phyloP scores from a whole-genome alignment of 2,329 filamentous ascomycete species.

The Boeremia exigua region DNA sequence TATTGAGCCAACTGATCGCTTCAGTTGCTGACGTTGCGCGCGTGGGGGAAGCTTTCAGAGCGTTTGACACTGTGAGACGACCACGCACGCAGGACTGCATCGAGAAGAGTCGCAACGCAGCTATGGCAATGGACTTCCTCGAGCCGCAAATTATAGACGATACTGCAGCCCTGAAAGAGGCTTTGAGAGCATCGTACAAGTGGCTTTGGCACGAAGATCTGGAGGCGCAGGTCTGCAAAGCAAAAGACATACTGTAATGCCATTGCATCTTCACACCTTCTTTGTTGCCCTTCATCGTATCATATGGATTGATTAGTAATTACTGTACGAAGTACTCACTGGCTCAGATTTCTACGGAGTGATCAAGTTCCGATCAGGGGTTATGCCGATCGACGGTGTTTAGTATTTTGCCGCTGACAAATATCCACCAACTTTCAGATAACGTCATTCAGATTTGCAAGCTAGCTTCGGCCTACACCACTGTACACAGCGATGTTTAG shows the following conservation, averaged over 20 bases:
- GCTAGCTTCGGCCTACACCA: conserved; percentile 8
- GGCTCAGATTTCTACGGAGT: too few species aligned
- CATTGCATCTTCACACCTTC: background rate
- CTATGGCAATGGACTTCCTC: conserved; percentile 22
- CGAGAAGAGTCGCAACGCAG: conserved; percentile 4
- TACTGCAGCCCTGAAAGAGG: conserved; percentile 18
- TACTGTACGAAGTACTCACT: background rate
- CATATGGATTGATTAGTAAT: background rate
- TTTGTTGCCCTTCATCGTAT: background rate
- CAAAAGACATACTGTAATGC: conserved; percentile 22
- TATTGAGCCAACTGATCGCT: conserved; percentile 8
- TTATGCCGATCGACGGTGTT: background rate
- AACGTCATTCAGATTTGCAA: conserved; percentile 7
- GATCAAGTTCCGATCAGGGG: background rate
- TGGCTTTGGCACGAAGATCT: conserved; percentile 43
- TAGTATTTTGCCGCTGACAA: conserved; percentile 7
- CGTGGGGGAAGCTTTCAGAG: conserved; percentile 22
- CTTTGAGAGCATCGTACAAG: conserved; percentile 23
- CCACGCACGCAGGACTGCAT: conserved; percentile 27
- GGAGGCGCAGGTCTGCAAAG: conserved; percentile 27
- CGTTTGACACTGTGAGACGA: conserved; percentile 29
- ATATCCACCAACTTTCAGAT: background rate
- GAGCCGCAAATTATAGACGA: conserved; percentile 26
- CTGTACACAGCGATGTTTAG: conserved; percentile 4
- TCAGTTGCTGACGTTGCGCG: background rate